Percentiles rank a stretch among this genome's conserved stretches.
These are phyloP conservation scores for Magnusiomyces paraingens DNA, from an alignment of 1,139 yeast species.

Conservation along the genomic window DNA sequence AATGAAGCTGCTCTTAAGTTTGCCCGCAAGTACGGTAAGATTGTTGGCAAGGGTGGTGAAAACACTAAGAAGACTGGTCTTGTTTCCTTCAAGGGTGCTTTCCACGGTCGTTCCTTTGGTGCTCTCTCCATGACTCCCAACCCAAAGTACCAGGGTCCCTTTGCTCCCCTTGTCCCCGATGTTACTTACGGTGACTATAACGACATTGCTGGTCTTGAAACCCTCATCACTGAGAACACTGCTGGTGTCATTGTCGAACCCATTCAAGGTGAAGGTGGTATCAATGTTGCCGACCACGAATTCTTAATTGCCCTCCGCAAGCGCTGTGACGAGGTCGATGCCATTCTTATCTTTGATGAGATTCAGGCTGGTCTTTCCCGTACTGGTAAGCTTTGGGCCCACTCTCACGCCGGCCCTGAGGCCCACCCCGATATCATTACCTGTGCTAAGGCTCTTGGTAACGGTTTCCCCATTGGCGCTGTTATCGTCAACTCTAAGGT, in stretches of 20 bases:
- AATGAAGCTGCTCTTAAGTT: constrained; percentile 96
- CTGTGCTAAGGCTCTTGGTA: constrained; percentile 92
- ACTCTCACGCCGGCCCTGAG: constrained; percentile 57
- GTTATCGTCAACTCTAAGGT: constrained; percentile 78
- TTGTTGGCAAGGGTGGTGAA: constrained; percentile 40
- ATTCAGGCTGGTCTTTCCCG: constrained; percentile 96
- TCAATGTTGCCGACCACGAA: constrained; percentile 56
- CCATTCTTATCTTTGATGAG: constrained; percentile 82
- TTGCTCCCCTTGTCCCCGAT: constrained; percentile 84
- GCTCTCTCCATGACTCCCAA: constrained; percentile 88
- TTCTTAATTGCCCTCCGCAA: constrained; percentile 61
- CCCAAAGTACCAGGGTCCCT: constrained; percentile 86
- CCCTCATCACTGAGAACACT: constrained; percentile 59
- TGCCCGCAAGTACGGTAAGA: constrained; percentile 76
- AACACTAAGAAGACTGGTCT: constrained; percentile 43
- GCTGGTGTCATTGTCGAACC: constrained; percentile 96
- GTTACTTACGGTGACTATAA: constrained; percentile 58
- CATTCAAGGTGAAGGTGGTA: constrained; percentile 97
- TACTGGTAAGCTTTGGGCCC: constrained; percentile 93
- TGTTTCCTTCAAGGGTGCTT: constrained; percentile 78
- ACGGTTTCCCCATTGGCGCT: constrained; percentile 97
- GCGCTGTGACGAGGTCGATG: constrained; percentile 64
- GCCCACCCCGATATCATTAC: constrained; percentile 94
- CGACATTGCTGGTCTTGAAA: constrained; percentile 52
- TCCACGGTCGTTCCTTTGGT: constrained; percentile 95